phyloP scores from a whole-genome alignment of 2,329 filamentous ascomycete species.

The Neofusicoccum cordaticola region DNA sequence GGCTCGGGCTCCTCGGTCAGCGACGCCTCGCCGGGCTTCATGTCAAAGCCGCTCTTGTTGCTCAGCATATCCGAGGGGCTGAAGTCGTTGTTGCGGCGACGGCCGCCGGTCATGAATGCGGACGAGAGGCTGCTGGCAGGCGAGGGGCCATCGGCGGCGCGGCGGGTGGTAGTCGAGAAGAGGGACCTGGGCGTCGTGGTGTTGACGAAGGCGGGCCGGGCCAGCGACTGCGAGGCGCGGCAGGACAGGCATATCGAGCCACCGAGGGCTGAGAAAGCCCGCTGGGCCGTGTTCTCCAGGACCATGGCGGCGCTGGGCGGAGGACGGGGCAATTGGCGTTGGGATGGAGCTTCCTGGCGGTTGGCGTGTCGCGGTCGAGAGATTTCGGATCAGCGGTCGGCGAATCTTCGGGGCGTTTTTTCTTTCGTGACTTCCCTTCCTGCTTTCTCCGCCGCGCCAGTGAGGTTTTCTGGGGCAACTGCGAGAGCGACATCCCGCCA shows the following conservation, averaged over 20 bases:
- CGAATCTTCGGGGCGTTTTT: not conserved
- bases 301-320: not conserved
- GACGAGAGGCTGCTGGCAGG: not conserved
- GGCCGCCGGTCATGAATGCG: not conserved
- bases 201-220: conserved; percentile 1
- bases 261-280: conserved; percentile 1
- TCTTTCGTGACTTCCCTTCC: not conserved
- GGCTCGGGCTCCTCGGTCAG: conserved; percentile 47
- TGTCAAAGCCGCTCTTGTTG: not conserved
- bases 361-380: not conserved
- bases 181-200: not conserved
- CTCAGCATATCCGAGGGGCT: not conserved
- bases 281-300: not conserved
- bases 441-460: conserved; percentile 11
- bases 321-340: not conserved
- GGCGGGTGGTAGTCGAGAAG: conserved; percentile 10
- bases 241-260: conserved; percentile 8
- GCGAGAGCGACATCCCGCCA: not conserved
- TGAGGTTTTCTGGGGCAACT: conserved; percentile 14
- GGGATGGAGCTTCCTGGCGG: not conserved
- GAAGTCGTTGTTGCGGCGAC: not conserved
- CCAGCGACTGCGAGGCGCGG: not conserved
- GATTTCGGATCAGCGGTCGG: conserved; percentile 2
- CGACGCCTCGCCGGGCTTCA: not conserved
- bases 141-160: not conserved